These are phyloP conservation scores for Arthrobotrys musiformis DNA, from an alignment of 2,329 filamentous ascomycete species.

Conservation along the genomic window DNA sequence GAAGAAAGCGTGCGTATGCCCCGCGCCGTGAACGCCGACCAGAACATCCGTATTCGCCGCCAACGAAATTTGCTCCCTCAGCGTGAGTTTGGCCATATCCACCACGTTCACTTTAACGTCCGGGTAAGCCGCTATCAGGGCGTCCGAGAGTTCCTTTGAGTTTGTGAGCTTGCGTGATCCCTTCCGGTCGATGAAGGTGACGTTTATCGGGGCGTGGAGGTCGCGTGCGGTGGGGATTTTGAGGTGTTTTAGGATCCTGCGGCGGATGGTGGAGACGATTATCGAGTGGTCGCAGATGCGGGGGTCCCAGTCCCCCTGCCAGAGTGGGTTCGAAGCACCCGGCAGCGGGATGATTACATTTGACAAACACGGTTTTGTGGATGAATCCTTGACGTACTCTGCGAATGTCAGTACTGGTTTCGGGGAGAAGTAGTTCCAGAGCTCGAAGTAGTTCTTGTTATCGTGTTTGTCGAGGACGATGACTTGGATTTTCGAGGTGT, in stretches of 20 bases:
- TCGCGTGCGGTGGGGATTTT: conserved; percentile 22
- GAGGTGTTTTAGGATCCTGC: conserved; percentile 35
- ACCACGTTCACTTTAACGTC: conserved; percentile 61
- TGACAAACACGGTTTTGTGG: conserved; percentile 45
- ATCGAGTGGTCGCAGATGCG: conserved; percentile 61
- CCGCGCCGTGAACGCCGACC: conserved; percentile 65
- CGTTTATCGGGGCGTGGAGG: conserved; percentile 45
- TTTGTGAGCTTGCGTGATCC: conserved; percentile 61
- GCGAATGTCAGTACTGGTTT: conserved; percentile 60
- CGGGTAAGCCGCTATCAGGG: conserved; percentile 58
- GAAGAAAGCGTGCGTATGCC: conserved; percentile 62
- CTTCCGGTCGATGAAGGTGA: conserved; percentile 63
- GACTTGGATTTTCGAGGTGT: conserved; percentile 60
- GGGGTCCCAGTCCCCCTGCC: conserved; percentile 63
- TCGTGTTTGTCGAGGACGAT: conserved; percentile 62
- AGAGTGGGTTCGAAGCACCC: conserved; percentile 64
- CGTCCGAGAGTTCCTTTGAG: conserved; percentile 59
- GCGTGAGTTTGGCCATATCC: conserved; percentile 63
- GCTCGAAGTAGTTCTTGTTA: conserved; percentile 62
- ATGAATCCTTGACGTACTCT: conserved; percentile 56
- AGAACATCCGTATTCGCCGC: conserved; percentile 63
- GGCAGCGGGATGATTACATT: conserved; percentile 64
- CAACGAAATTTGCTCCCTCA: conserved; percentile 62
- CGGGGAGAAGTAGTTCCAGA: conserved; percentile 63
- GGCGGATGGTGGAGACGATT: conserved; percentile 61